These are phyloP conservation scores for Periconia sp. DNA, from an alignment of 2,329 filamentous ascomycete genomes.

Conservation along the genomic window DNA sequence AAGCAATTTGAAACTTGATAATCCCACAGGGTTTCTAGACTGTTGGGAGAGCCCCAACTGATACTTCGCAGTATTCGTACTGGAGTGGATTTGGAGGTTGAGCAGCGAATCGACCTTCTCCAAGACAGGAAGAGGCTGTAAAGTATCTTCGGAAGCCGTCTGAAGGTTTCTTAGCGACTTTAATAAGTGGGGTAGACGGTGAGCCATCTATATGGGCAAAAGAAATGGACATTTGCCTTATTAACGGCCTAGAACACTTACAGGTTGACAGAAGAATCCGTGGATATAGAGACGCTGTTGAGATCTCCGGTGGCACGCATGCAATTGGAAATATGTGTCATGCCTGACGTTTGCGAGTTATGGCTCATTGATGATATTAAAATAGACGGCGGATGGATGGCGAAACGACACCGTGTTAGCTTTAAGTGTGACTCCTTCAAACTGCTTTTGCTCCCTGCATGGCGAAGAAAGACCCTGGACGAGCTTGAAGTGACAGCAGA, in stretches of 20 bases:
- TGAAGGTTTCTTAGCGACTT: conserved; percentile 39
- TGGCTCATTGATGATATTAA: conserved; percentile 45
- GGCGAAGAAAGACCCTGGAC: conserved; percentile 34
- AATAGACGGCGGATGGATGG: conserved; percentile 32
- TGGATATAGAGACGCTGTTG: conserved; percentile 41
- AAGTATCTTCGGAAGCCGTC: conserved; percentile 24
- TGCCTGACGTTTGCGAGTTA: conserved; percentile 40
- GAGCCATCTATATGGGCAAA: conserved; percentile 30
- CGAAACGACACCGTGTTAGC: conserved; percentile 35
- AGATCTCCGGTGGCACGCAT: conserved; percentile 38
- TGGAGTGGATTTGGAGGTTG: conserved; percentile 23
- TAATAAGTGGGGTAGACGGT: conserved; percentile 34
- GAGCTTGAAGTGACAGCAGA: too few species aligned
- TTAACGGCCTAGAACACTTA: conserved; percentile 33
- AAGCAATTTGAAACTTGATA: conserved; percentile 17
- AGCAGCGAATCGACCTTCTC: conserved; percentile 32
- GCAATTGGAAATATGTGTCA: conserved; percentile 49
- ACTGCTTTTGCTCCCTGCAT: conserved; percentile 40
- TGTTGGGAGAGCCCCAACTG: conserved; percentile 39
- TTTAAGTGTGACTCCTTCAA: conserved; percentile 42
- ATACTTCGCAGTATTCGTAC: conserved; percentile 29
- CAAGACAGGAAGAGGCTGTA: conserved; percentile 15
- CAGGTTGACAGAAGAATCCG: conserved; percentile 31
- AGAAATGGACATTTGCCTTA: too few species aligned
- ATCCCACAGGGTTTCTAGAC: conserved; percentile 28